Base-by-base conservation (phyloP, 78 protist species). In the Dictyostelium intermedium region DNA sequence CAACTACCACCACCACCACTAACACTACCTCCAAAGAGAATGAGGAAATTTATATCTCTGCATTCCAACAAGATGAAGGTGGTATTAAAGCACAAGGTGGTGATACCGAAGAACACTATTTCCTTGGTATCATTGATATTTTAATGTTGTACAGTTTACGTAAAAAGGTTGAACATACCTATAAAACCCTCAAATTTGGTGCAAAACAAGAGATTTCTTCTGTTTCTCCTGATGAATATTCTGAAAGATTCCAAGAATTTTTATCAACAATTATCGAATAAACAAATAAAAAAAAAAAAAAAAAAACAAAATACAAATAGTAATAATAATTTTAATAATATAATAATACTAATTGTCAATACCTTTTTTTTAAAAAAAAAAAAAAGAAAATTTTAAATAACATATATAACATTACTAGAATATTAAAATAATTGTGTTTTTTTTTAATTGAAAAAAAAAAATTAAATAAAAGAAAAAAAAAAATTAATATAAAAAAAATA, bases 41-140 rank as follows among this genome's bases (percentile, higher is more conserved):
- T 30, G 70, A 78, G 6, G 85, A 79, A 37, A 32, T 66, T 30
- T 87, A 78, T 43, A 87, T 76, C 35, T 69, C 83, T 20, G 45
- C 47, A 1, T 87, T 87, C 70, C 93, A 87, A 78, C 93, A 87
- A 50, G 93, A 87, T 87, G 93, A 87, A 63, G 93, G 93, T 45
- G 93, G 93, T 63, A 30, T 87, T n/a, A 76, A 56, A 30, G 41
- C 69, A 13, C 32, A 60, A 1, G 74, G 50, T 63, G 70, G 50
- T 14, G 93, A 87, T 27, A 14, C 25, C 3, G 93, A 79, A 43
- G 93, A 87, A 32, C 84, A 74, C 30, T 96, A 96, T 61, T 97
- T 95, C 66, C 20, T 95, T 3, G 98, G 98, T 69, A 87, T 97
- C 10, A 97, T 97, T 35, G 98, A 97, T 91, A 96, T 97, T 25